phyloP scores from a whole-genome alignment of 2,329 filamentous ascomycete species.

The Didymella pomorum region DNA sequence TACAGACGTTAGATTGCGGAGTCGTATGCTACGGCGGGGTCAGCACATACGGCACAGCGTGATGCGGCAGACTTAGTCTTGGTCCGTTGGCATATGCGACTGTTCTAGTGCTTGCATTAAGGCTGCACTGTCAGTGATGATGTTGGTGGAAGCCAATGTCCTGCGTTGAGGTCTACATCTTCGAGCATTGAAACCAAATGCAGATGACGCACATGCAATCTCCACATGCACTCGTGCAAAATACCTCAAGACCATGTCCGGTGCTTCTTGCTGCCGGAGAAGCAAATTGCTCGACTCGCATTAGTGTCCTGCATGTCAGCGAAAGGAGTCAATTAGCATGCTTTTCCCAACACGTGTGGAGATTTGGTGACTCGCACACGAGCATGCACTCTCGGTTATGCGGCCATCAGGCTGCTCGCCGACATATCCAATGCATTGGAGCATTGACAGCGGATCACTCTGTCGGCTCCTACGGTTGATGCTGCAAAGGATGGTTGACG shows the following conservation, averaged over 20 bases:
- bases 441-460: constrained; percentile 2
- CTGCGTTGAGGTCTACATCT: not conserved
- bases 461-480: not conserved
- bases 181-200: constrained; percentile 6
- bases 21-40: constrained; percentile 12
- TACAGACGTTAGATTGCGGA: constrained; percentile 25
- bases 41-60: constrained; percentile 10
- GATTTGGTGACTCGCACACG: constrained; percentile 9
- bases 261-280: not conserved
- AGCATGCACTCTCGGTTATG: constrained; percentile 7
- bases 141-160: constrained; percentile 5
- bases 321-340: constrained; percentile 35
- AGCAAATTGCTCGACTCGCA: constrained; percentile 13
- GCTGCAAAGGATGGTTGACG: not conserved
- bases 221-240: constrained; percentile 12
- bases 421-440: constrained; percentile 8
- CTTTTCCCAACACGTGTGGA: constrained; percentile 13
- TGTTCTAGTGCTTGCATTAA: not conserved
- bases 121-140: not conserved
- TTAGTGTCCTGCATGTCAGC: constrained; percentile 36
- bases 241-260: constrained; percentile 24
- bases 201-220: constrained; percentile 7
- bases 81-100: not conserved
- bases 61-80: constrained; percentile 5
- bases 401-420: constrained; percentile 14